phyloP scores from a whole-genome alignment of 2,329 filamentous ascomycete genomes.

The Phialophora verrucosa region DNA sequence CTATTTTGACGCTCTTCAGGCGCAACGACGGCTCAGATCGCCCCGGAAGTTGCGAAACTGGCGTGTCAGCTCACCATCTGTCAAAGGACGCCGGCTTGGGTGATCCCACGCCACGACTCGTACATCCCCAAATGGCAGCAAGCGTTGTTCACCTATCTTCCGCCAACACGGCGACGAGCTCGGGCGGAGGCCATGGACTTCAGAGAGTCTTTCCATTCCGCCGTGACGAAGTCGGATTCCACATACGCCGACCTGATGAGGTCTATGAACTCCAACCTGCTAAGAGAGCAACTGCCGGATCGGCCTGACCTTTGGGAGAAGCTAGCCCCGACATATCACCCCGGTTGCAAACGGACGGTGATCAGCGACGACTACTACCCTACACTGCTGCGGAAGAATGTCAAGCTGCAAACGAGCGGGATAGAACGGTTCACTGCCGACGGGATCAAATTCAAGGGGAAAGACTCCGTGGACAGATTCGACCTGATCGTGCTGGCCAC shows the following conservation, averaged over 20 bases:
- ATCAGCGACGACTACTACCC: conserved; percentile 63
- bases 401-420: conserved; percentile 56
- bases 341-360: conserved; percentile 53
- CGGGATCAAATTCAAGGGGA: conserved; percentile 55
- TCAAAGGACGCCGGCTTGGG: conserved; percentile 65
- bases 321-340: conserved; percentile 59
- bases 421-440: conserved; percentile 55
- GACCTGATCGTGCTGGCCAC: conserved; percentile 65
- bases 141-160: conserved; percentile 56
- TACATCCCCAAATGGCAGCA: conserved; percentile 52
- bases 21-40: conserved; percentile 64
- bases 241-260: conserved; percentile 51
- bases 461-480: conserved; percentile 51
- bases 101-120: conserved; percentile 60
- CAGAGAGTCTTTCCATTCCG: conserved; percentile 53
- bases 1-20: conserved; percentile 44
- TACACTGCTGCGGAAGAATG: conserved; percentile 54
- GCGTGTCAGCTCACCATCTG: conserved; percentile 59
- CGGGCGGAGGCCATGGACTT: conserved; percentile 49
- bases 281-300: conserved; percentile 56
- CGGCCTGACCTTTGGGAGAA: conserved; percentile 59
- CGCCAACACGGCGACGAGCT: conserved; percentile 57
- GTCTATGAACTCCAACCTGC: conserved; percentile 44
- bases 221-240: conserved; percentile 50
- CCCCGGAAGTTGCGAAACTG: conserved; percentile 60